Conservation (phyloP, 495 filamentous ascomycete species). For the Penicillium bialowiezense region DNA sequence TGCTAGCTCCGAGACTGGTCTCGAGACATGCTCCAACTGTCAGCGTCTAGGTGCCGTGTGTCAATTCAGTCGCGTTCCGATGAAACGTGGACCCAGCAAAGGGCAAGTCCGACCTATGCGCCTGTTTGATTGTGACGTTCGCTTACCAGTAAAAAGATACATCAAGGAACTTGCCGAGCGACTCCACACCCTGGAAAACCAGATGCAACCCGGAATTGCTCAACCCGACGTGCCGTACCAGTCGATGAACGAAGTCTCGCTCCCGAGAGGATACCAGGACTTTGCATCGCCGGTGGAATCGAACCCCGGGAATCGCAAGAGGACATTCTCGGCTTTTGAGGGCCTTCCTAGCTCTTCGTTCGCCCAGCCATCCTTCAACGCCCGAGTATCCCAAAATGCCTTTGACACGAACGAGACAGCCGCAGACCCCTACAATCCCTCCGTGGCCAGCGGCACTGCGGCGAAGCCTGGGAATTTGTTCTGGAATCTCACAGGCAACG, state of each 20-base stretch:
- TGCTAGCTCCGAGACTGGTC: constrained; percentile 73
- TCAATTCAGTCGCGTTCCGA: constrained; percentile 87
- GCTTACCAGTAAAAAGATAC: constrained; percentile 56
- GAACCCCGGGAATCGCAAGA: constrained; percentile 44
- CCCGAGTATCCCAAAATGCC: constrained; percentile 38
- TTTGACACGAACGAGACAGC: constrained; percentile 39
- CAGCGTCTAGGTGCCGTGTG: constrained; percentile 73
- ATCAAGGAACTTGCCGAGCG: constrained; percentile 95
- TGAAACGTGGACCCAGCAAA: constrained; percentile 95
- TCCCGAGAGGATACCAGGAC: constrained; percentile 44
- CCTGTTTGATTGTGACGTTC: neutral
- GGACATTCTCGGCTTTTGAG: constrained; percentile 57
- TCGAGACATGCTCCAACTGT: constrained; percentile 83
- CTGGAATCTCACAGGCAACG: constrained; percentile 35
- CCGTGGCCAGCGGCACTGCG: constrained; percentile 26
- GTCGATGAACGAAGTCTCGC: constrained; percentile 45
- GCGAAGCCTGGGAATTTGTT: constrained; percentile 39
- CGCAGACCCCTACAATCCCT: constrained; percentile 41
- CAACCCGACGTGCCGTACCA: constrained; percentile 48
- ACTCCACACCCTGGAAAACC: constrained; percentile 76
- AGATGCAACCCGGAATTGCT: constrained; percentile 49
- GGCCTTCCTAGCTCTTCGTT: constrained; percentile 47
- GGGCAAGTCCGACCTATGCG: constrained; percentile 53
- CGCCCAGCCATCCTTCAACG: constrained; percentile 43
- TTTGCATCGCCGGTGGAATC: constrained; percentile 48